These are phyloP conservation scores for Leccinum boreale DNA, from an alignment of 768 basidiomycete genomes.

Conservation along the genomic window DNA sequence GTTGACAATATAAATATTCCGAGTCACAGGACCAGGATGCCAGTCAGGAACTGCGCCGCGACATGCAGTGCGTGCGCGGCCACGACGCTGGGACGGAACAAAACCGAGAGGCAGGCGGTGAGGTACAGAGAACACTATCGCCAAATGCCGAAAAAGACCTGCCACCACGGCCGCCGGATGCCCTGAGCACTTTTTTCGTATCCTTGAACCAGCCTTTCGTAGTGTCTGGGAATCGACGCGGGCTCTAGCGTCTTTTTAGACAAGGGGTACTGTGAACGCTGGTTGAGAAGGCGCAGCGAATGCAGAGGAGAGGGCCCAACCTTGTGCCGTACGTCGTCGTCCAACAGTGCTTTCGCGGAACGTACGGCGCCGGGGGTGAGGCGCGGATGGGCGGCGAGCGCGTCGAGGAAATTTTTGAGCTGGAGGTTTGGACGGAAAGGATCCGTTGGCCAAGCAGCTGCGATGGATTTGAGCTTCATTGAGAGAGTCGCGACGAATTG, in stretches of 20 bases:
- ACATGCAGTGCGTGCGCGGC: not conserved
- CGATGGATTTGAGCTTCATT: slow-evolving; percentile 52
- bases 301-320: slow-evolving; percentile 29
- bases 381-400: slow-evolving; percentile 65
- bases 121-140: slow-evolving; percentile 10
- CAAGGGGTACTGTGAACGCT: slow-evolving; percentile 54
- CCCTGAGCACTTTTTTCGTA: slow-evolving; percentile 74
- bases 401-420: slow-evolving; percentile 59
- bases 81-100: not conserved
- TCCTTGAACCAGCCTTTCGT: slow-evolving; percentile 68
- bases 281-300: slow-evolving; percentile 3
- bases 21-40: not conserved
- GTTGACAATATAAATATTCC: not conserved
- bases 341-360: slow-evolving; percentile 52
- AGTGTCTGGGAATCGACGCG: slow-evolving; percentile 69
- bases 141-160: slow-evolving; percentile 77
- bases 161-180: slow-evolving; percentile 82
- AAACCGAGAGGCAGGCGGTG: not conserved
- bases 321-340: slow-evolving; percentile 56
- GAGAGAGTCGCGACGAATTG: slow-evolving; percentile 1
- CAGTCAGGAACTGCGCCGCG: not conserved
- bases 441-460: slow-evolving; percentile 63
- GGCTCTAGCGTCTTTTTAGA: slow-evolving; percentile 64
- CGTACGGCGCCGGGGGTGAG: slow-evolving; percentile 60
- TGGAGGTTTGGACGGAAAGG: slow-evolving; percentile 78